Base-by-base conservation (phyloP, 2,329 filamentous ascomycete species). In the Epichloe elymi region DNA sequence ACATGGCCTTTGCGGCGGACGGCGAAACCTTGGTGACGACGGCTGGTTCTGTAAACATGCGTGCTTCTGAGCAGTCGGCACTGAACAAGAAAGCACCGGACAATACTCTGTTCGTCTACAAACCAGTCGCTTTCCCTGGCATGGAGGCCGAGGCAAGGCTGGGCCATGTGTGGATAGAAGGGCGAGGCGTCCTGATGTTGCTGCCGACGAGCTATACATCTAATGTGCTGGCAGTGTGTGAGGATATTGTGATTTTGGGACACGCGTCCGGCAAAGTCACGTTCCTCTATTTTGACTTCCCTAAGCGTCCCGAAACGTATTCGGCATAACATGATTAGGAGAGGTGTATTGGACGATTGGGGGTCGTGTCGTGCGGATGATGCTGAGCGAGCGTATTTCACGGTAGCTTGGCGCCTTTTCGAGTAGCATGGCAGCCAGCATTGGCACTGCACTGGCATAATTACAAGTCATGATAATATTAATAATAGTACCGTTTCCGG, bases 211-310 rank as follows among this genome's bases (percentile, higher is more conserved):
- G 50, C 35, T 52, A 54, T 33, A 33, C 52, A 4, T 40, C 52
- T 6, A 52, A 45, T 15, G 50, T 54, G 46, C 42, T 52, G 47
- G 50, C 52, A 23, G 39, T 51, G 17, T 54, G 52, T 39, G 50
- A 44, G 35, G 49, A 54, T 15, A 47, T 54, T 17, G 23, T 54
- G 2, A 54, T 54, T 49, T 10, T 54, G 47, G 52, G 52, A 19
- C 52, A 54, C n/a, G 52, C 52, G 15, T 54, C 52, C 12, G 52
- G 52, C 11, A 54, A 52, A 23, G 50, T 54, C 38, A 52, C 52
- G n/a, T 54, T 54, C 48, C 44, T 54, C 3, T 54, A 54, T 42
- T 54, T 54, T 40, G 47, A 52, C 12, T 50, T 54, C 5, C 50
- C 50, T 1, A 52, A 35, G 36, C 19, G 47, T n/a, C 52, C 50